Evolutionary conservation across 768 basidiomycete genomes (phyloP).

Genomic region (Ramaria sp.): DNA sequence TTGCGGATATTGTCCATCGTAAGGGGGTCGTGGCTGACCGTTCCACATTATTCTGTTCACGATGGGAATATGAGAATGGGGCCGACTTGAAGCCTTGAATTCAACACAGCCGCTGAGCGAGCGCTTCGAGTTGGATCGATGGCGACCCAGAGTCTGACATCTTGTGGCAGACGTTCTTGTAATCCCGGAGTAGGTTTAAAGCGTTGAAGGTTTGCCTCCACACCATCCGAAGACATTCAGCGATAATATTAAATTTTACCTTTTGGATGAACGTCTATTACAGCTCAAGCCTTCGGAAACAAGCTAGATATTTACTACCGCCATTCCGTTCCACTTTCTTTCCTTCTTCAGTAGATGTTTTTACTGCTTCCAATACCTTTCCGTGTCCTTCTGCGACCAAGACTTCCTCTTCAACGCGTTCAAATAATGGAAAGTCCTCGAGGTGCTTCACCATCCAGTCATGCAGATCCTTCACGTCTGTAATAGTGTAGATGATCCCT

Average conservation of each 20-base stretch:
- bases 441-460: constrained; percentile 93
- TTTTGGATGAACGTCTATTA: too few species aligned
- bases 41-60: neutral
- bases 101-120: neutral
- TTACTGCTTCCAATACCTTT: constrained; percentile 70
- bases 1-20: neutral
- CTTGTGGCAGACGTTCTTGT: too few species aligned
- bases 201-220: too few species aligned
- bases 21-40: neutral
- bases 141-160: too few species aligned
- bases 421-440: constrained; percentile 80
- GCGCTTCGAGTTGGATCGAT: neutral
- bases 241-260: too few species aligned
- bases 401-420: constrained; percentile 62
- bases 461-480: constrained; percentile 89
- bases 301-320: constrained; percentile 87
- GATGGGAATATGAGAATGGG: too few species aligned
- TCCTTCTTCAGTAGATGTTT: constrained; percentile 87
- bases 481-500: constrained; percentile 97
- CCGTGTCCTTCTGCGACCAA: constrained; percentile 70
- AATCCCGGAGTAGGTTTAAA: too few species aligned
- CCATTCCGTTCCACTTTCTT: constrained; percentile 90
- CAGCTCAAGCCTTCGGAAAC: constrained; percentile 55
- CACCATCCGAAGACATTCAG: too few species aligned
- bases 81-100: neutral